A percentile compares a stretch with the other conserved stretches of the same genome.
These are phyloP conservation scores for Hordeum marinum DNA, from an alignment of 176 grass and related monocot genomes.

Conservation along the genomic window DNA sequence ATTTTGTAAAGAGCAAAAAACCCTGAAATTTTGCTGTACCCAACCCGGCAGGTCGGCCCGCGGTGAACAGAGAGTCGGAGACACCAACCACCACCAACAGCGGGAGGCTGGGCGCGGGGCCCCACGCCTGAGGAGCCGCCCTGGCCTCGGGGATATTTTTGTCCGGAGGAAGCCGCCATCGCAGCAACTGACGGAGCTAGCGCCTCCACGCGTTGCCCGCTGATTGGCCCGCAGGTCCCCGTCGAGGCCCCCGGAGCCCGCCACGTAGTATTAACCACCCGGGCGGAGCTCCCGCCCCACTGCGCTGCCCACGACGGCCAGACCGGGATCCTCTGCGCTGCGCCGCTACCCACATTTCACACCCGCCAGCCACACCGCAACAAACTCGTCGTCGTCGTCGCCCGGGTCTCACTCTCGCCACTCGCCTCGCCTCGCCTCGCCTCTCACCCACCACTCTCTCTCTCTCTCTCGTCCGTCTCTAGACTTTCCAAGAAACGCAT, in stretches of 20 bases:
- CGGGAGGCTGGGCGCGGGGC: neutral
- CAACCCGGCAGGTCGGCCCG: neutral
- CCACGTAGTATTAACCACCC: constrained; percentile 31
- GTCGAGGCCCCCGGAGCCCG: neutral
- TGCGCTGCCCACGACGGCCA: neutral
- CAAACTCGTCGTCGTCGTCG: neutral
- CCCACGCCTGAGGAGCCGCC: neutral
- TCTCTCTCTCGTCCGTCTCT: neutral
- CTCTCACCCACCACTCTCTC: neutral
- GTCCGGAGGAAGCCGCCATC: constrained; percentile 29
- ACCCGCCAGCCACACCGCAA: neutral
- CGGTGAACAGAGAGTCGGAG: neutral
- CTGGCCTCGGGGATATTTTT: constrained; percentile 33
- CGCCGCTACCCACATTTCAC: neutral
- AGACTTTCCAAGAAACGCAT: constrained; percentile 39
- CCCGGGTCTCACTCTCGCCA: neutral
- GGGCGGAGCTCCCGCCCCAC: neutral
- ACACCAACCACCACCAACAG: neutral
- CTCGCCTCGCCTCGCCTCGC: neutral
- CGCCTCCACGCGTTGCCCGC: neutral
- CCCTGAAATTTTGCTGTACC: neutral
- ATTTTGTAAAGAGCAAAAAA: neutral
- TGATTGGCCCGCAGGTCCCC: neutral
- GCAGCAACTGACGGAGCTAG: constrained; percentile 30
- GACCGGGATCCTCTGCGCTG: constrained; percentile 36